Percentiles rank a stretch among this genome's conserved stretches.
Evolutionary conservation across 164 flowering plant species (phyloP).

Genomic region (Macadamia integrifolia): DNA sequence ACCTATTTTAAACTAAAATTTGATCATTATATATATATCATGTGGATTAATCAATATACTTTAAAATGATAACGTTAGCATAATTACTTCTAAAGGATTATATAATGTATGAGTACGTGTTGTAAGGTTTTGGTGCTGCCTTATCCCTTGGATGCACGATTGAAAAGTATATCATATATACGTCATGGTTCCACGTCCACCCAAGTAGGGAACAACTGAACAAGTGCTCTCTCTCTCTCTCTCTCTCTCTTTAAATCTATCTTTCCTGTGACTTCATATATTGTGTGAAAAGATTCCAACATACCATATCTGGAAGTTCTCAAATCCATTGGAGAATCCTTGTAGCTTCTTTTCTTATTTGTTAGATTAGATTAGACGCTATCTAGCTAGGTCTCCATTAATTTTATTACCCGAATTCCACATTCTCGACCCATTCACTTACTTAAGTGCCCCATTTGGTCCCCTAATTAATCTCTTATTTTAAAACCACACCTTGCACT

Average conservation of each 20-base stretch:
- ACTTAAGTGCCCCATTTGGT: too few species aligned
- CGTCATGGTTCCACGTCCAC: conserved; percentile 22
- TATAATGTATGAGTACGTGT: too few species aligned
- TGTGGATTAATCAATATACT: too few species aligned
- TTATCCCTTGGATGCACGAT: too few species aligned
- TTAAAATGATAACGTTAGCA: too few species aligned
- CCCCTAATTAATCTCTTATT: too few species aligned
- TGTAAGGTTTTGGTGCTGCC: too few species aligned
- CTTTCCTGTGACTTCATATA: not conserved
- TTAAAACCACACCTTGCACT: too few species aligned
- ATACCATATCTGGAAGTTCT: conserved; percentile 9
- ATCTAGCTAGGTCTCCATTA: not conserved
- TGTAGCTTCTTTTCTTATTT: not conserved
- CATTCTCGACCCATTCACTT: conserved; percentile 1
- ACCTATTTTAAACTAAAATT: too few species aligned
- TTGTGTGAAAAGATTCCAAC: conserved; percentile 44
- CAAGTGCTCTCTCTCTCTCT: conserved; percentile 1
- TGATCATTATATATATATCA: too few species aligned
- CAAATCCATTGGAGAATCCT: not conserved
- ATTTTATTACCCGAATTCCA: not conserved
- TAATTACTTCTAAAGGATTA: too few species aligned
- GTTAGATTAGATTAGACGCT: not conserved
- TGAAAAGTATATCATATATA: not conserved
- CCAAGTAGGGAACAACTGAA: conserved; percentile 23
- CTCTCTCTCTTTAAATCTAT: conserved; percentile 3